These are phyloP conservation scores for Parachlorella kessleri DNA, from an alignment of 139 green algal species.

Conservation along the genomic window DNA sequence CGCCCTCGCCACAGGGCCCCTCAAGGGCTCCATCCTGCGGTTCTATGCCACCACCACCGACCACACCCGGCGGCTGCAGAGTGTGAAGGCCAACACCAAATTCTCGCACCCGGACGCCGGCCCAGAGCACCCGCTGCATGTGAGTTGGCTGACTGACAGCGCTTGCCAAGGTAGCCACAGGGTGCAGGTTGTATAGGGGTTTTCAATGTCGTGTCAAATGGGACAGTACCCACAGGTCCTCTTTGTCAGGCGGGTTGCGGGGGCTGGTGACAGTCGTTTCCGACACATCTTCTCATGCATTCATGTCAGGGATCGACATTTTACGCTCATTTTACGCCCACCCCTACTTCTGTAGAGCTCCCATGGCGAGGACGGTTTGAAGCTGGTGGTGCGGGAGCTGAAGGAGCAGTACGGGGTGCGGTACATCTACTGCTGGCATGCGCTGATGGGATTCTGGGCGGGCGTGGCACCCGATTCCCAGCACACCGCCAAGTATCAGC, in stretches of 20 bases:
- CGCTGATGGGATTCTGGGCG: constrained; percentile 70
- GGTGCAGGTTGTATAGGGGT: too few species aligned
- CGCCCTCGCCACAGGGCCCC: constrained; percentile 1
- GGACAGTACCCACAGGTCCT: too few species aligned
- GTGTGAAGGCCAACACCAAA: constrained; percentile 83
- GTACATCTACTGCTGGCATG: constrained; percentile 91
- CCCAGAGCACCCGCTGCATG: constrained; percentile 19
- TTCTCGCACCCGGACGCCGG: constrained; percentile 55
- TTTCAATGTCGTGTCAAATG: too few species aligned
- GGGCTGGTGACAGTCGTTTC: too few species aligned
- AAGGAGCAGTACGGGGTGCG: constrained; percentile 55
- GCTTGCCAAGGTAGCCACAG: not conserved
- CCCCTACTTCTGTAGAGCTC: too few species aligned
- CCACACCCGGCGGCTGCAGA: constrained; percentile 80
- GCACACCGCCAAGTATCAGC: constrained; percentile 15
- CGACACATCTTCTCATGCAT: too few species aligned
- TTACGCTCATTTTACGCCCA: too few species aligned
- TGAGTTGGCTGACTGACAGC: constrained; percentile 1
- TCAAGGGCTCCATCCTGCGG: constrained; percentile 59
- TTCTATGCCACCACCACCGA: constrained; percentile 72
- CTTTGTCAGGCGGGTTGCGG: too few species aligned
- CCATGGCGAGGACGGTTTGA: constrained; percentile 53
- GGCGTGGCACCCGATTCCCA: constrained; percentile 12
- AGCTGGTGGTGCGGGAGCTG: constrained; percentile 61
- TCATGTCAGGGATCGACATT: too few species aligned